phyloP scores from a whole-genome alignment of 768 basidiomycete genomes.

The Naganishia randhawae region DNA sequence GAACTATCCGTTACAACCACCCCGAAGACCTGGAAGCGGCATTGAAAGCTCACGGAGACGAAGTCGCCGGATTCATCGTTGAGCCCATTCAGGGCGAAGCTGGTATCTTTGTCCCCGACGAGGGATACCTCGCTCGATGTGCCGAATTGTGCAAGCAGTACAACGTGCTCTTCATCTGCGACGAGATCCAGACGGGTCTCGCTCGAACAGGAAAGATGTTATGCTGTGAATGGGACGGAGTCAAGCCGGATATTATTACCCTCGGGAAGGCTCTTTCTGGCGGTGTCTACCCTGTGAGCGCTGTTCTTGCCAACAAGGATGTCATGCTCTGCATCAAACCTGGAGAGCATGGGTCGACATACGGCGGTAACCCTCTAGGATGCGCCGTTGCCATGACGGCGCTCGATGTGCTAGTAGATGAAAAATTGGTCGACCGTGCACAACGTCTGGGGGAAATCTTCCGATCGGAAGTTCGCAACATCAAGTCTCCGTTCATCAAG shows the following conservation, averaged over 20 bases:
- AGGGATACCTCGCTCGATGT: constrained; percentile 74
- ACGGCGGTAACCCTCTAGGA: constrained; percentile 92
- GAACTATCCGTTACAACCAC: constrained; percentile 76
- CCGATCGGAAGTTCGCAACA: constrained; percentile 56
- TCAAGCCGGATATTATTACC: constrained; percentile 85
- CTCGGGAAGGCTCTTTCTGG: constrained; percentile 96
- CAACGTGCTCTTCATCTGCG: constrained; percentile 92
- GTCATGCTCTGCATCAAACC: constrained; percentile 91
- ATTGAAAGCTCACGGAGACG: constrained; percentile 70
- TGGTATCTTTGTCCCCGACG: constrained; percentile 86
- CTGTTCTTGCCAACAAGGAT: constrained; percentile 83
- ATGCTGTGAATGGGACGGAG: constrained; percentile 76
- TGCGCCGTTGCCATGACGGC: constrained; percentile 95
- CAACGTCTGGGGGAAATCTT: constrained; percentile 73
- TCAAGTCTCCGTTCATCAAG: constrained; percentile 62
- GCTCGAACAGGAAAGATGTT: constrained; percentile 91
- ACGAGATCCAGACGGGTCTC: constrained; percentile 97
- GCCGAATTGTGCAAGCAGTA: constrained; percentile 83
- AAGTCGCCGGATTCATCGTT: constrained; percentile 86
- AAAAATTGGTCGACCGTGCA: constrained; percentile 78
- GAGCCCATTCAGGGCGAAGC: constrained; percentile 99
- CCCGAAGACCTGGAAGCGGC: constrained; percentile 77
- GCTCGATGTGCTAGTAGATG: constrained; percentile 81
- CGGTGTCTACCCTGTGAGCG: constrained; percentile 94
- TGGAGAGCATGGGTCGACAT: constrained; percentile 93